Conservation (phyloP, 371 early-diverging fungal species). For the Syncephalastrum sp. region DNA sequence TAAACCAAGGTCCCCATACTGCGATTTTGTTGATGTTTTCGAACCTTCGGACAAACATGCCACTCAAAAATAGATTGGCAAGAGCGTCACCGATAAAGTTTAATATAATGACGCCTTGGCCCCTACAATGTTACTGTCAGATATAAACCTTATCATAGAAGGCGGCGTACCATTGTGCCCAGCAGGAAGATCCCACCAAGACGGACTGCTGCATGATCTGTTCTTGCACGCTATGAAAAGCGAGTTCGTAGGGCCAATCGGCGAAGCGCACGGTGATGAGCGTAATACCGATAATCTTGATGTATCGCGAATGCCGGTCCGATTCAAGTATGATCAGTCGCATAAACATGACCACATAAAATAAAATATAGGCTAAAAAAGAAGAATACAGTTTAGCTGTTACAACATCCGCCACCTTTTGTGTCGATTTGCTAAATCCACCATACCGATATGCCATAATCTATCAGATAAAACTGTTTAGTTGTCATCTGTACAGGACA, state of each 20-base stretch:
- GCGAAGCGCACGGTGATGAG: constrained; percentile 40
- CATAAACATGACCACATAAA: constrained; percentile 47
- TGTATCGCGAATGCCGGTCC: constrained; percentile 33
- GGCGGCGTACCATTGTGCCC: constrained; percentile 39
- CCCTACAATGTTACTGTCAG: constrained; percentile 21
- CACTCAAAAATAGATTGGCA: constrained; percentile 47
- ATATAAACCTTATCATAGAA: not conserved
- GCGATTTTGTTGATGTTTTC: not conserved
- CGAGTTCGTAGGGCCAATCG: constrained; percentile 50
- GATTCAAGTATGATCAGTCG: constrained; percentile 40
- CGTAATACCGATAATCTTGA: constrained; percentile 34
- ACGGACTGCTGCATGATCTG: constrained; percentile 9
- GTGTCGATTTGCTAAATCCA: not conserved
- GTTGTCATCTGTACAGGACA: not conserved
- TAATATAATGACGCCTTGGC: constrained; percentile 40
- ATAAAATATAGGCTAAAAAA: constrained; percentile 13
- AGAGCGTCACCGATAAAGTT: constrained; percentile 46
- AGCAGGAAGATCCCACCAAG: constrained; percentile 32
- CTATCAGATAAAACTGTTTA: constrained; percentile 16
- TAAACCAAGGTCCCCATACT: not conserved
- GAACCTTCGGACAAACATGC: constrained; percentile 47
- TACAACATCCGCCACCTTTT: not conserved
- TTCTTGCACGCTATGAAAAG: constrained; percentile 23
- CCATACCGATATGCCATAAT: constrained; percentile 34
- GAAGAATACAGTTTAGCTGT: constrained; percentile 1